Evolutionary conservation across 495 filamentous ascomycete genomes (phyloP).

Genomic region (Parathielavia appendiculata): DNA sequence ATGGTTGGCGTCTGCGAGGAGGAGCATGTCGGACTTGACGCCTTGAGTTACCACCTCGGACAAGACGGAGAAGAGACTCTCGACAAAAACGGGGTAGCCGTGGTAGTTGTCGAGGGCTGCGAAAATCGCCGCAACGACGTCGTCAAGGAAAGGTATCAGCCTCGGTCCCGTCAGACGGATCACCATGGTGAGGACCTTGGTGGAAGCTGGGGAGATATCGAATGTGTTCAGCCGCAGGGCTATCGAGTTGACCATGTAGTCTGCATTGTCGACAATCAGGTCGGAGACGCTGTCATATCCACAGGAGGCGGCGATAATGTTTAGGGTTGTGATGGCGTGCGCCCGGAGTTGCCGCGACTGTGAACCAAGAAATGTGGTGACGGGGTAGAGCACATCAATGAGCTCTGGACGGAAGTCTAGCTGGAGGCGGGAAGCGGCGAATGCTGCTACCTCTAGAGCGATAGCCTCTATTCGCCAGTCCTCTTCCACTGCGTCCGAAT

Average conservation of each 20-base stretch:
- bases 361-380: conserved; percentile 80
- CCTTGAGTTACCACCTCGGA: conserved; percentile 77
- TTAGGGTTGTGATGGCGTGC: conserved; percentile 80
- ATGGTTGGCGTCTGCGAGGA: conserved; percentile 31
- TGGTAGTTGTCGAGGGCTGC: conserved; percentile 87
- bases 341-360: conserved; percentile 59
- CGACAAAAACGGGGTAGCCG: conserved; percentile 82
- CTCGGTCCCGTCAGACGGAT: conserved; percentile 74
- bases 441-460: conserved; percentile 67
- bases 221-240: conserved; percentile 84
- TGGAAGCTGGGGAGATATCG: conserved; percentile 84
- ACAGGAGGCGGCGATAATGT: conserved; percentile 69
- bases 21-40: conserved; percentile 56
- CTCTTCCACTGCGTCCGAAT: conserved; percentile 43
- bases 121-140: conserved; percentile 84
- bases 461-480: conserved; percentile 72
- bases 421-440: conserved; percentile 62
- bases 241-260: conserved; percentile 94
- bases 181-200: conserved; percentile 93
- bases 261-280: conserved; percentile 84
- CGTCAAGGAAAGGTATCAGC: conserved; percentile 84
- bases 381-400: conserved; percentile 85
- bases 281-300: conserved; percentile 68
- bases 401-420: conserved; percentile 75
- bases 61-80: conserved; percentile 77